Percentiles rank a stretch among this genome's conserved stretches.
Conservation (phyloP, 345 rosid genomes). For the Murraya koenigii region DNA sequence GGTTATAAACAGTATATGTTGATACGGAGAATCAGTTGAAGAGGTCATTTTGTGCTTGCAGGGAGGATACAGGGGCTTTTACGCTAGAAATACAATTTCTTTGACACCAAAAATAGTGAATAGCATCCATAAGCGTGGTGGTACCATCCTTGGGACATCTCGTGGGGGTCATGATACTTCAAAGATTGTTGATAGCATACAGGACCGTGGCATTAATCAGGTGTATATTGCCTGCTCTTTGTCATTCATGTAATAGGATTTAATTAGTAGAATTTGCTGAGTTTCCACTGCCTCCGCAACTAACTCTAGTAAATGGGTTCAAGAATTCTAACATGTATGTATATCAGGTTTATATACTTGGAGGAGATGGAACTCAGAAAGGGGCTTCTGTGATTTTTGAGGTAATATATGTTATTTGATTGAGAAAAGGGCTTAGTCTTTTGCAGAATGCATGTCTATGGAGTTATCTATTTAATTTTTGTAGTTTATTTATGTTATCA, state of each 20-base stretch:
- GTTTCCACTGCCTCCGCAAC: background rate
- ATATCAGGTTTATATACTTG: slow-evolving; percentile 71
- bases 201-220: slow-evolving; percentile 92
- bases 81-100: slow-evolving; percentile 64
- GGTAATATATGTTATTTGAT: slow-evolving; percentile 33
- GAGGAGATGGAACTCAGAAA: slow-evolving; percentile 90
- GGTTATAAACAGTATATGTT: background rate
- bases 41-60: slow-evolving; percentile 20
- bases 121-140: slow-evolving; percentile 88
- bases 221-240: slow-evolving; percentile 21
- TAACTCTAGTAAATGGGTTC: background rate
- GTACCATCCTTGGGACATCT: slow-evolving; percentile 82
- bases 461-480: background rate
- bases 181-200: slow-evolving; percentile 94
- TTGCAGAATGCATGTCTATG: background rate
- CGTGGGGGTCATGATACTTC: slow-evolving; percentile 77
- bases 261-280: too few species aligned
- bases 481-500: background rate
- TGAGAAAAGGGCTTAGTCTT: background rate
- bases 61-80: slow-evolving; percentile 94
- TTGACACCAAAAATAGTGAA: slow-evolving; percentile 72
- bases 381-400: slow-evolving; percentile 77
- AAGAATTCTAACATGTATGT: background rate
- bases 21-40: background rate
- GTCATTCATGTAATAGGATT: background rate